A percentile compares a stretch with the other conserved stretches of the same genome.
phyloP scores from a whole-genome alignment of 176 grass and related monocot genomes.

The Cenchrus americanus region DNA sequence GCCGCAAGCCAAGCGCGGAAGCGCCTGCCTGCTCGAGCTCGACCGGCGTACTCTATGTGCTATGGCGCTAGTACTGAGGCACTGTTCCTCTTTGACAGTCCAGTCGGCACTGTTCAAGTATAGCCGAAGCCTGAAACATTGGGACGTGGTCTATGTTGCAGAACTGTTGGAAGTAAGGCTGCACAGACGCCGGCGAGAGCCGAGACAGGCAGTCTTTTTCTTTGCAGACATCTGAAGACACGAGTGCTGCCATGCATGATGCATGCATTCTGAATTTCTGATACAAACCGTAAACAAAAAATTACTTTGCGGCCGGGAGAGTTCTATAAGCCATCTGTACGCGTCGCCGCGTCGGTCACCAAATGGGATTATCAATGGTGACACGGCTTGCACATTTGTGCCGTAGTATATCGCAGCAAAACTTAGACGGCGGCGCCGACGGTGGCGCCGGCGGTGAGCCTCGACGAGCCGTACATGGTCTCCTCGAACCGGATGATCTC shows the following conservation, averaged over 20 bases:
- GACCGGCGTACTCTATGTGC: neutral
- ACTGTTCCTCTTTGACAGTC: neutral
- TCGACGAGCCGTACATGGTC: constrained; percentile 83
- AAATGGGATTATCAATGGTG: constrained; percentile 29
- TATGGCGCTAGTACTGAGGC: neutral
- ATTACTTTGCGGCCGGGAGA: constrained; percentile 23
- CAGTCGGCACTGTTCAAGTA: neutral
- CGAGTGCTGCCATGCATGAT: constrained; percentile 19
- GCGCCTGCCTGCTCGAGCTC: neutral
- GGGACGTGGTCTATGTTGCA: constrained; percentile 30
- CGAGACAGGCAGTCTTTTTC: neutral
- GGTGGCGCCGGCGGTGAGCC: constrained; percentile 59
- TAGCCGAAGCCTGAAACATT: neutral
- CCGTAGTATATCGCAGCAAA: neutral
- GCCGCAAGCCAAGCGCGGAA: neutral
- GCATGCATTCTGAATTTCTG: neutral
- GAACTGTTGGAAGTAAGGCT: constrained; percentile 19
- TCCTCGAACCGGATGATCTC: constrained; percentile 99
- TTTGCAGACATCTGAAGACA: constrained; percentile 21
- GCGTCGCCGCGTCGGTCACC: neutral
- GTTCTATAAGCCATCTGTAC: constrained; percentile 26
- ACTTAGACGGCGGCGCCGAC: constrained; percentile 61
- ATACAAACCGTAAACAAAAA: neutral
- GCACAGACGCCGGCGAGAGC: neutral
- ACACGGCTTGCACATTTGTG: neutral